Base-by-base conservation (phyloP, 805 yeast species). In the Pichia cabralensis region DNA sequence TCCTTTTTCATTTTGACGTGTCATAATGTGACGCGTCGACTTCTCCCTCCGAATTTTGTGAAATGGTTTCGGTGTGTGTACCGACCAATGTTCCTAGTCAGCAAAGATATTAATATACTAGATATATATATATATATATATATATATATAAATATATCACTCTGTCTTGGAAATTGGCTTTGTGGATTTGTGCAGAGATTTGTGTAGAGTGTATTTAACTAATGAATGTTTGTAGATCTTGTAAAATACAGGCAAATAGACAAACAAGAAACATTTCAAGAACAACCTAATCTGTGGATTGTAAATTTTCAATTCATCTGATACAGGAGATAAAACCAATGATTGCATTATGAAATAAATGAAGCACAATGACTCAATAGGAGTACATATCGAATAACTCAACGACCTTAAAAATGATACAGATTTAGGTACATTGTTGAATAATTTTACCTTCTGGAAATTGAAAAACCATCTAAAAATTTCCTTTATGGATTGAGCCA, bases 361-460 rank as follows among this genome's bases (percentile, higher is more conserved):
- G 33, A 54, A 53, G 22, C 47, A 23, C 5, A 39, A 21, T 1
- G 39, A 28, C 25, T 47, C 41, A n/a, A 48, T 21, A 1, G 59
- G 59, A 15, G 42, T 41, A 20, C 37, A 25, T 3, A 55, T 11
- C 1, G 44, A 13, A 29, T 40, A 44, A 2, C 38, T 20, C 8
- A 45, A 18, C 14, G 41, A 36, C 20, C 49, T 49, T 11, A 41
- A 6, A 3, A 38, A 29, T 54, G 37, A 26, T 10, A 47, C 28
- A 41, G 43, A 34, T 11, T 18, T 6, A 3, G 47, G 47, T 3
- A 46, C 28, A 7, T 38, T 43, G 11, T 50, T 52, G 22, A 39
- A 46, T 5, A 52, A 43, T 22, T 52, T 41, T 28, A 52, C 50
- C 30, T 51, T 53, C 43, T 50, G 52, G 15, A 44, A 38, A 31